Base-by-base conservation (phyloP, 1,139 yeast species). In the Geotrichum aggregatum region DNA sequence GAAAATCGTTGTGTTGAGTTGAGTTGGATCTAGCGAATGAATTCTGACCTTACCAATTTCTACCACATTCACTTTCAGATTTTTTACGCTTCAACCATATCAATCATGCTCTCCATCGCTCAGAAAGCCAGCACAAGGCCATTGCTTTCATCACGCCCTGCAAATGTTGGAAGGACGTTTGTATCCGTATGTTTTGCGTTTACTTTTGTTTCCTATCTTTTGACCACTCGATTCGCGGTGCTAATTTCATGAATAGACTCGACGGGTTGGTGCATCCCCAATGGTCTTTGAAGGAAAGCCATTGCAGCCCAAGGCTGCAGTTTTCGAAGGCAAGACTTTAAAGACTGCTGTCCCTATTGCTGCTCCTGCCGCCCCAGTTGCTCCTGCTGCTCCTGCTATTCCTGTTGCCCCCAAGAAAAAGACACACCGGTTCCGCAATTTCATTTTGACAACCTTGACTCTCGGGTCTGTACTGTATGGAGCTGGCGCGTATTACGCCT, bases 401-500 rank as follows among this genome's bases (percentile, higher is more conserved):
- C 18, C 36, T 19, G 3, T 13, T 10, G 33, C 41, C 10, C 10
- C 14, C 45, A 16, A 22, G 3, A 62, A 61, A 52, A 58, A 58
- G 57, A 54, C 63, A 14, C 71, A 66, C 56, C 60, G 61, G 40
- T 56, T 70, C 52, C 63, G 73, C 44, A 66, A 63, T 56, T 63
- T 67, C 47, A 31, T 70, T 4, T 49, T 67, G 5, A 48, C 59
- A n/a, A 54, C 69, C 33, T 49, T 64, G 8, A 49, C 63, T 10
- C 52, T 63, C 8, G 61, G 63, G 2, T 61, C 63, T 8, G 62
- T 61, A 7, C 57, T 62, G 7, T 71, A 66, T 49, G 72, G 67
- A 13, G 73, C 66, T 13, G 74, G 73, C 5, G 68, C 70, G 19
- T 71, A 66, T 61, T 66, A 64, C 56, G 59, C 76, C 14, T 59